Percentiles rank a stretch among this genome's conserved stretches.
phyloP scores from a whole-genome alignment of 148 eudicot genomes.

The Fagopyrum tataricum region DNA sequence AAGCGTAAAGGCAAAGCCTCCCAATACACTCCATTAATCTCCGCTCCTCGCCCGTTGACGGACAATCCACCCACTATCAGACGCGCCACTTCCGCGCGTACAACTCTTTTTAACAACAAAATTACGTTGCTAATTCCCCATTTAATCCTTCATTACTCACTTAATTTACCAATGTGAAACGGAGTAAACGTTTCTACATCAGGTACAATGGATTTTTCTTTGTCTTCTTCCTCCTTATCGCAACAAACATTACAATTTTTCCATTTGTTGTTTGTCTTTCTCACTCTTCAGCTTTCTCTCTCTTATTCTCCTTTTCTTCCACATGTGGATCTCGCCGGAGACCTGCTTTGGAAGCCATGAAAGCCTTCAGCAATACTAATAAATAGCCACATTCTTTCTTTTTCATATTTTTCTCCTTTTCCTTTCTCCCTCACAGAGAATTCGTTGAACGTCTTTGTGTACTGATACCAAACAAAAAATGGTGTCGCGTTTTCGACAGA shows the following conservation, averaged over 20 bases:
- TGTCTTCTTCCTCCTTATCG: not conserved
- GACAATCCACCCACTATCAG: not conserved
- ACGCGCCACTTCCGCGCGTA: slow-evolving; percentile 12
- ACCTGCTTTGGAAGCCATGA: slow-evolving; percentile 4
- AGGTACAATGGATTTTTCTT: not conserved
- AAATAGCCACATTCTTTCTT: slow-evolving; percentile 3
- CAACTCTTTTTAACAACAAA: not conserved
- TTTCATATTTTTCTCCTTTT: not conserved
- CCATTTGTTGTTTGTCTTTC: not conserved
- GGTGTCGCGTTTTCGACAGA: slow-evolving; percentile 9
- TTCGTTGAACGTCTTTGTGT: not conserved
- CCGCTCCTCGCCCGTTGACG: slow-evolving; percentile 8
- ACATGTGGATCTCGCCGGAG: slow-evolving; percentile 16
- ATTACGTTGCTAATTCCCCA: not conserved
- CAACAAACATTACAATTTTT: not conserved
- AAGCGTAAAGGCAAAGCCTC: slow-evolving; percentile 3
- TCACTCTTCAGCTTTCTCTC: not conserved
- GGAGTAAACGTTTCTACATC: not conserved
- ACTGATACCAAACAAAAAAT: not conserved
- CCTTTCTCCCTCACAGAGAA: not conserved
- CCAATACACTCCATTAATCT: not conserved
- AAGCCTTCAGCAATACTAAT: not conserved
- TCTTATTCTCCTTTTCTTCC: not conserved
- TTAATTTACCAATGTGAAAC: not conserved
- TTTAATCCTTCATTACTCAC: not conserved